Evolutionary conservation across 257 asterid genomes (phyloP).

Genomic region (Linaria vulgaris): DNA sequence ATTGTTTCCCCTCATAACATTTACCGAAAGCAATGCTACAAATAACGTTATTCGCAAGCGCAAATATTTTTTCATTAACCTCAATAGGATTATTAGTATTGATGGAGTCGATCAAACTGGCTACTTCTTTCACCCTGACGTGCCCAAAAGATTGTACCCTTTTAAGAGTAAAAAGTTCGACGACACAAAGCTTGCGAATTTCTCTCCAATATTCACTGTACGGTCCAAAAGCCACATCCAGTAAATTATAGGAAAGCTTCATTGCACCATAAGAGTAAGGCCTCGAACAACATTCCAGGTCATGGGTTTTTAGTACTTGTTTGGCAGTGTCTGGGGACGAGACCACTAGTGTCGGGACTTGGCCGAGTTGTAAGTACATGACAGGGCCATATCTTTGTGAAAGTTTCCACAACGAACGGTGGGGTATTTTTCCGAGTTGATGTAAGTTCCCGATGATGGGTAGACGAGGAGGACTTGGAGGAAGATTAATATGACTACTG

Average conservation of each 20-base stretch:
- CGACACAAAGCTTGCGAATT: not conserved
- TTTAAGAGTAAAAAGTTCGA: not conserved
- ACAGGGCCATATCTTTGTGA: constrained; percentile 10
- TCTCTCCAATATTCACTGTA: constrained; percentile 5
- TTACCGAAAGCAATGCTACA: constrained; percentile 12
- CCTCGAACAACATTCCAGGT: constrained; percentile 8
- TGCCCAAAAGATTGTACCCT: constrained; percentile 15
- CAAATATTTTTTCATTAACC: not conserved
- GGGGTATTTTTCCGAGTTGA: constrained; percentile 10
- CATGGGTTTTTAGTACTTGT: constrained; percentile 8
- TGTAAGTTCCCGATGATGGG: constrained; percentile 9
- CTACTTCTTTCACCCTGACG: constrained; percentile 7
- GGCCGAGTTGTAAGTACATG: constrained; percentile 2
- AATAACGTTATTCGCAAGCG: not conserved
- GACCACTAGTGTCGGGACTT: not conserved
- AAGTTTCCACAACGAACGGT: constrained; percentile 3
- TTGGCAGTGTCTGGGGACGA: constrained; percentile 8
- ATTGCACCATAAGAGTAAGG: constrained; percentile 5
- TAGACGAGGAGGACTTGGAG: constrained; percentile 4
- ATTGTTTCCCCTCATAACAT: not conserved
- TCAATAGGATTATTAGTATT: not conserved
- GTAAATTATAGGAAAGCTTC: constrained; percentile 10
- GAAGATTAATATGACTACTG: not conserved
- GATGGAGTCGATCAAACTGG: not conserved
- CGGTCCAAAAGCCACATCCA: constrained; percentile 8